phyloP scores from a whole-genome alignment of 2,329 filamentous ascomycete species.

The Fusarium armeniacum region DNA sequence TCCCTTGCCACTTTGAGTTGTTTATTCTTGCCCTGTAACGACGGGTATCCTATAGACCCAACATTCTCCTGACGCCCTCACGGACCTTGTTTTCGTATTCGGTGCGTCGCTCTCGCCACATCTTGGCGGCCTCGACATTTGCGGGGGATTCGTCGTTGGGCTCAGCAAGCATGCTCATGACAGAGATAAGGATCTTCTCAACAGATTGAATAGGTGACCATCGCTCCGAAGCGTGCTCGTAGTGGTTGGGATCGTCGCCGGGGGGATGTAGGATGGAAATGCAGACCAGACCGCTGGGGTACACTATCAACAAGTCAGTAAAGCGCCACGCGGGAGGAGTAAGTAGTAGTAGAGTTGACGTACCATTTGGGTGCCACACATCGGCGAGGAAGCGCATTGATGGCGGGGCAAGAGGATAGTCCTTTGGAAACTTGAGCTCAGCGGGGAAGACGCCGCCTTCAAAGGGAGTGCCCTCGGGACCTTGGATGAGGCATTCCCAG shows the following conservation, averaged over 20 bases:
- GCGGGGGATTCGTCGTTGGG: slow-evolving; percentile 97
- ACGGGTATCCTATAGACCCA: slow-evolving; percentile 72
- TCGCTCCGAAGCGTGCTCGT: slow-evolving; percentile 94
- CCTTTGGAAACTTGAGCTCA: slow-evolving; percentile 92
- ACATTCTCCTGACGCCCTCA: slow-evolving; percentile 81
- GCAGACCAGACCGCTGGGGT: slow-evolving; percentile 91
- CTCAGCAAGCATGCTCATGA: slow-evolving; percentile 98
- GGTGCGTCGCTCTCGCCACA: slow-evolving; percentile 87
- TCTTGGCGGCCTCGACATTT: slow-evolving; percentile 95
- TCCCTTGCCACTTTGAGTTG: slow-evolving; percentile 26
- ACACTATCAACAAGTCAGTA: slow-evolving; percentile 71
- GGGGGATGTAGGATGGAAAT: slow-evolving; percentile 98
- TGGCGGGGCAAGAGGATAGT: slow-evolving; percentile 96
- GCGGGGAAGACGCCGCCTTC: slow-evolving; percentile 96
- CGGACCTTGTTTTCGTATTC: slow-evolving; percentile 91
- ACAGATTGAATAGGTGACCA: slow-evolving; percentile 98
- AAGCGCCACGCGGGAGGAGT: neutral
- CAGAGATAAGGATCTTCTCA: slow-evolving; percentile 95
- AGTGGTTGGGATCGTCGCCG: slow-evolving; percentile 97
- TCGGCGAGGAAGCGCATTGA: slow-evolving; percentile 96
- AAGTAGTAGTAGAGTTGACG: slow-evolving; percentile 38
- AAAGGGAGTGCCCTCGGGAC: slow-evolving; percentile 94
- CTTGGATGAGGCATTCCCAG: slow-evolving; percentile 97
- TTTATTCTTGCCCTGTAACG: slow-evolving; percentile 3
- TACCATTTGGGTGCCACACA: slow-evolving; percentile 97